Base-by-base conservation (phyloP, 1,139 yeast genomes). In the Starmera stellimalicola region DNA sequence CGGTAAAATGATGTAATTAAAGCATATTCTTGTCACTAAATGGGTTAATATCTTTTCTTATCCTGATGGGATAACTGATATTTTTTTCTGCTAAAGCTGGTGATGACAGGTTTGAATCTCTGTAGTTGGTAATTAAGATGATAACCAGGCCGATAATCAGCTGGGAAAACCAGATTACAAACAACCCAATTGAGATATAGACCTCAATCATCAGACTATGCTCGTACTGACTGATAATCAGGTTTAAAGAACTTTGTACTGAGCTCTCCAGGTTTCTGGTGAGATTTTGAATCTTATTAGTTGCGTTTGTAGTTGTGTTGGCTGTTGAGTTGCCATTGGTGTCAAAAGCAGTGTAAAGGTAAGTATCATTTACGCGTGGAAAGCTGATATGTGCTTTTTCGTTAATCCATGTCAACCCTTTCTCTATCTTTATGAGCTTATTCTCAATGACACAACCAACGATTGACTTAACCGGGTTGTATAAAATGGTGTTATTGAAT, bases 381-480 rank as follows among this genome's bases (percentile, higher is more conserved):
- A 88, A 51, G 0, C 60, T 42, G 2, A 88, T 58, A 12, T 71
- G 62, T 3, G 88, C 67, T 43, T 82, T 65, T 23, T 76, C 62
- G 45, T 80, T 67, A 3, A 88, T 60, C 97, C 97, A 91, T 1
- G 77, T 68, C 34, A 88, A 55, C 0, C 94, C 97, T 17, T 66
- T 51, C 43, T 82, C 82, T 1, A 87, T 60, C 23, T 68, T 65
- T 4, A 65, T 63, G 6, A 88, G 54, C 50, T 88, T 91, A 35
- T 78, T 64, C 11, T 87, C 93, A 27, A 91, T 62, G 1, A 83
- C 73, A 58, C 98, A 91, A 33, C 77, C 75, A 6, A 87, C 81
- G 1, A 87, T 74, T 0, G 76, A 60, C 24, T 59, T 69, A 45
- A 88, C 65, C 0, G 94, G 82, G 1, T 51, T 51, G 30, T 75